Evolutionary conservation across 176 grass and related monocot species (phyloP), one percentile per base, ranked within the genome.

Genomic region (Calamus simplicifolius): DNA sequence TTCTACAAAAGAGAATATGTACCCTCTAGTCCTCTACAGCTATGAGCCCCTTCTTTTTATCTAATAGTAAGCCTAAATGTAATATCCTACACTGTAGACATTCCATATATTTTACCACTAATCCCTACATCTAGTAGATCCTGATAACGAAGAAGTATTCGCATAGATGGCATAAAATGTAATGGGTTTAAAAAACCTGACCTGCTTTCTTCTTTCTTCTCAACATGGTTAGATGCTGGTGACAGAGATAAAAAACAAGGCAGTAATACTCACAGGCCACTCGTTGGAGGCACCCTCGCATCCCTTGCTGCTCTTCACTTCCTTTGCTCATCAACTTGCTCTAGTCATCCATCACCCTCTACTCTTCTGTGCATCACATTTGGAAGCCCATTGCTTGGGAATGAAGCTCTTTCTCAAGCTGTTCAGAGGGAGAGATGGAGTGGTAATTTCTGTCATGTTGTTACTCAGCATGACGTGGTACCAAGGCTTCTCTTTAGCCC

Each of bases 401-500:
- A 98, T 27, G 73, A 76, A 59, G 73, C 88, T 1, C 75, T 98
- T 6, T 85, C 75, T 29, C 71, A 38, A 52, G 94, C 85, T 15
- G 70, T 98, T 48, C 75, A 89, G 48, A 81, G 71, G 0, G 88
- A 98, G 43, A 75, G 85, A 58, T 93, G 84, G 88, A 71, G 70
- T 8, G 73, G 87, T 25, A 81, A 82, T 60, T 98, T 98, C 71
- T 93, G 81, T 61, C 81, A 98, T 16, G 79, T 98, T 0, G 87
- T 85, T 14, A 70, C 85, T 2, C 94, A 92, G 75, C 79, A 83
- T 2, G 94, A 98, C 29, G 56, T 89, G 5, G 49, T 89, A 49
- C 94, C 94, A 5, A 82, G 94, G 75, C 79, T 89, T 58, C 71
- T 93, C 56, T 93, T 98, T 59, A 89, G 88, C 79, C 88, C 94